Base-by-base conservation (phyloP, 495 filamentous ascomycete genomes). In the Neurospora sublineolata region DNA sequence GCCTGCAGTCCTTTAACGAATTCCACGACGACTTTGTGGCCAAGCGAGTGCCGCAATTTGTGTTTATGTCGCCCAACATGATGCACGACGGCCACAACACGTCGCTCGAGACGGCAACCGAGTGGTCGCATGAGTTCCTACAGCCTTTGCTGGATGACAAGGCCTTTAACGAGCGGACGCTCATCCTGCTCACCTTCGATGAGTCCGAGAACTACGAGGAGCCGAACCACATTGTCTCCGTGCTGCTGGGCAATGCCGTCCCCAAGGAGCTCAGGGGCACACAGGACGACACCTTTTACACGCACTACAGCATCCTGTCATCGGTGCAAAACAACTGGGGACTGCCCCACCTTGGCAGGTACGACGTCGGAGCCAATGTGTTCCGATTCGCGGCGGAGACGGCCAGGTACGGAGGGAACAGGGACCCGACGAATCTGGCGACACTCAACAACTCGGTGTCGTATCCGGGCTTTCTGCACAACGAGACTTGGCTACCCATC, bases 21-120 rank as follows among this genome's bases (percentile, higher is more conserved):
- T 90, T 90, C 76, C 78, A 86, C 8, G 76, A 82, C 9, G 88
- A 87, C 70, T 79, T 90, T 64, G 78, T 78, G 33, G 81, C 86
- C 37, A 81, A 87, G 69, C 77, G 77, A n/a, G 83, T 92, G n/a
- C 89, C 88, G 20, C 89, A 91, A 79, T 90, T 87, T 79, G 82
- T 86, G 46, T 90, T 90, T 77, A 85, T 92, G 75, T 89, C 88
- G 10, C 90, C 90, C 10, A 89, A 91, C 82, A 91, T 92, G 89
- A 84, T 88, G 72, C 88, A 90, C 72, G 89, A 91, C 75, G 90
- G 87, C 1, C 90, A 93, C 75, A 89, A 93, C 76, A 88, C 87
- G 18, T 83, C 86, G 69, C 82, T 92, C 37, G 81, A 85, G 20
- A 85, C 84, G 69, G 88, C 88, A 8, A 84, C 87, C 9, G 79